Evolutionary conservation across 2,329 filamentous ascomycete species (phyloP).

Genomic region (Alternaria burnsii): DNA sequence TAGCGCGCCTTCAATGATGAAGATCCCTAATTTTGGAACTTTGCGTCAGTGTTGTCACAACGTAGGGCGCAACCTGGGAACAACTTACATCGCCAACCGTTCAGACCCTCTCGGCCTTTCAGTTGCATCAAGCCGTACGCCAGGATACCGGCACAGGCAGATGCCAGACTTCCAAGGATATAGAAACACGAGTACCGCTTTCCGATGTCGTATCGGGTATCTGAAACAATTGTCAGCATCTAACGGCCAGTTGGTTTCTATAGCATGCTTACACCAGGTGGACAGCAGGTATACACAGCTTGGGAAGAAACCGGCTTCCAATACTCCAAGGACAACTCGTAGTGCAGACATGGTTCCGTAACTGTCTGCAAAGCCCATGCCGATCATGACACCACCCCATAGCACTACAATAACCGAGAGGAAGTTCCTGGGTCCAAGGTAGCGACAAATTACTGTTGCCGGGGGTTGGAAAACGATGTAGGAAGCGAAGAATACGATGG

Average conservation of each 20-base stretch:
- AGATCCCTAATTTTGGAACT: slow-evolving; percentile 50
- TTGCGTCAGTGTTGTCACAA: slow-evolving; percentile 31
- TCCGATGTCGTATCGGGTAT: slow-evolving; percentile 69
- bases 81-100: slow-evolving; percentile 54
- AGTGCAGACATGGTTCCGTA: slow-evolving; percentile 50
- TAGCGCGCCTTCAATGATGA: slow-evolving; percentile 55
- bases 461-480: slow-evolving; percentile 56
- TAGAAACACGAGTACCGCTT: slow-evolving; percentile 76
- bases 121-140: slow-evolving; percentile 75
- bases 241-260: no score
- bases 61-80: slow-evolving; percentile 15
- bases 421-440: slow-evolving; percentile 52
- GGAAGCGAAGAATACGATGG: slow-evolving; percentile 58
- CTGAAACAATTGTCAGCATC: slow-evolving; percentile 8
- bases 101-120: slow-evolving; percentile 60
- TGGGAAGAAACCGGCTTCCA: slow-evolving; percentile 53
- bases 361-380: slow-evolving; percentile 51
- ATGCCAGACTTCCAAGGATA: slow-evolving; percentile 71
- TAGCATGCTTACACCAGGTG: slow-evolving; percentile 45
- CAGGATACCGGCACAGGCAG: slow-evolving; percentile 73
- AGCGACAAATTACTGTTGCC: slow-evolving; percentile 52
- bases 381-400: slow-evolving; percentile 57
- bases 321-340: slow-evolving; percentile 50
- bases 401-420: slow-evolving; percentile 45
- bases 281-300: slow-evolving; percentile 57